A percentile compares a stretch with the other conserved stretches of the same genome.
phyloP scores from a whole-genome alignment of 441 rosid genomes.

The Pelargonium australe region DNA sequence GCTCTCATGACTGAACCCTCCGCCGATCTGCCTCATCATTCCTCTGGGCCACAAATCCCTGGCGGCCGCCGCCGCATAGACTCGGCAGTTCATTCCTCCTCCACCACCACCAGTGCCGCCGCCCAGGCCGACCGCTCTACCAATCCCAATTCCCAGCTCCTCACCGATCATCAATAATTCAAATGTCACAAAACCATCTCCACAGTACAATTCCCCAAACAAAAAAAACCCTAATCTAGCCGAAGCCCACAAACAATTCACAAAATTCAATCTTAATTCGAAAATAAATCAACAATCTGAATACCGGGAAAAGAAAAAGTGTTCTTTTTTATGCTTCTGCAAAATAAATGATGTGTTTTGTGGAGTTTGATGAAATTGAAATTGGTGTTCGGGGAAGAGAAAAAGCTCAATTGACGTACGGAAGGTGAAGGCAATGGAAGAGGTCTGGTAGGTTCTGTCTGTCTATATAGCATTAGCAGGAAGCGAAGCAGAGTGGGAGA shows the following conservation, averaged over 20 bases:
- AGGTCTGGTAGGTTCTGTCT: background rate
- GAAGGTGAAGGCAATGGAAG: background rate
- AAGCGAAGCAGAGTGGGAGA: background rate
- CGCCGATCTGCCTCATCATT: constrained; percentile 27
- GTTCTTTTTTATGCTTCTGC: background rate
- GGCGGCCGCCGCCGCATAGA: constrained; percentile 25
- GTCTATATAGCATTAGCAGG: background rate
- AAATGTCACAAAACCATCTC: background rate
- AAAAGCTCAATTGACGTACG: no score
- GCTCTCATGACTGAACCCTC: constrained; percentile 72
- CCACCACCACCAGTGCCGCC: constrained; percentile 15
- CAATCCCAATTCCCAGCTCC: background rate
- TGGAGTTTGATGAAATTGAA: no score
- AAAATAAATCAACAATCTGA: background rate
- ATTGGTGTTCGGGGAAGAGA: no score
- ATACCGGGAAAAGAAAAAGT: background rate
- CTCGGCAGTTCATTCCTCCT: constrained; percentile 38
- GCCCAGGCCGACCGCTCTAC: no score
- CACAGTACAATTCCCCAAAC: background rate
- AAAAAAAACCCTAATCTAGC: background rate
- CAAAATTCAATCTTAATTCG: background rate
- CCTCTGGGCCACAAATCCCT: constrained; percentile 34
- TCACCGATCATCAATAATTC: background rate
- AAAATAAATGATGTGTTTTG: no score
- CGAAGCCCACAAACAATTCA: background rate